Percentiles rank a stretch among this genome's conserved stretches.
Evolutionary conservation across 352 stramenopile species (phyloP).

Genomic region (Aphanomyces cochlioides): DNA sequence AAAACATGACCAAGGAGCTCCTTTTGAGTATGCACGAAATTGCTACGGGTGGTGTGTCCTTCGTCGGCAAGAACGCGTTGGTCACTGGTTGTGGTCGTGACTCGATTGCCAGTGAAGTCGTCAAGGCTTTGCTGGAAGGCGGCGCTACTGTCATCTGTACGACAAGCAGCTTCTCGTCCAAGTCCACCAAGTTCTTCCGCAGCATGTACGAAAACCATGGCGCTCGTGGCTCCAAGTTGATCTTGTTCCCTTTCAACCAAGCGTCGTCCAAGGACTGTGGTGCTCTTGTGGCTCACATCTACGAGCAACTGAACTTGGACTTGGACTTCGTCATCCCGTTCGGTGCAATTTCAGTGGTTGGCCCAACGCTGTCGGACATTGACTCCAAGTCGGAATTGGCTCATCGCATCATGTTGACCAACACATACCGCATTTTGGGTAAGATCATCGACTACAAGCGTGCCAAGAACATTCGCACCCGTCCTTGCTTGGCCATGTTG

Average conservation of each 20-base stretch:
- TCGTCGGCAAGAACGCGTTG: slow-evolving; percentile 78
- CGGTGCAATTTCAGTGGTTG: slow-evolving; percentile 73
- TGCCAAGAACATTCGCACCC: slow-evolving; percentile 58
- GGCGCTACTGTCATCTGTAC: slow-evolving; percentile 83
- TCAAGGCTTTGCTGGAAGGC: slow-evolving; percentile 80
- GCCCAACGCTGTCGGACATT: slow-evolving; percentile 74
- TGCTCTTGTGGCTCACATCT: slow-evolving; percentile 73
- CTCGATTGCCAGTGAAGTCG: slow-evolving; percentile 80
- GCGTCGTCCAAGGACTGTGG: slow-evolving; percentile 73
- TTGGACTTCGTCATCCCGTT: slow-evolving; percentile 88
- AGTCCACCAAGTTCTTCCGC: slow-evolving; percentile 59
- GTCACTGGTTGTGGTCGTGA: slow-evolving; percentile 80
- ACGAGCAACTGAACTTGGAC: slow-evolving; percentile 73
- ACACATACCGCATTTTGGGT: slow-evolving; percentile 77
- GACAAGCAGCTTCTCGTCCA: slow-evolving; percentile 68
- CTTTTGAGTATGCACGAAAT: slow-evolving; percentile 83
- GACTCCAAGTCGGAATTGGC: slow-evolving; percentile 72
- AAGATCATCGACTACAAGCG: slow-evolving; percentile 76
- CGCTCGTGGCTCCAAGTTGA: slow-evolving; percentile 67
- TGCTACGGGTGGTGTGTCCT: slow-evolving; percentile 77
- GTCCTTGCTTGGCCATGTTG: slow-evolving; percentile 69
- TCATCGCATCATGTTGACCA: slow-evolving; percentile 87
- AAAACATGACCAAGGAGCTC: slow-evolving; percentile 71
- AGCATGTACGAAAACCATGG: slow-evolving; percentile 83
- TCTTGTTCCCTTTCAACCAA: slow-evolving; percentile 84